Percentiles rank a stretch among this genome's conserved stretches.
Evolutionary conservation across 2,329 filamentous ascomycete genomes (phyloP).

Genomic region (Sporothrix humicola): DNA sequence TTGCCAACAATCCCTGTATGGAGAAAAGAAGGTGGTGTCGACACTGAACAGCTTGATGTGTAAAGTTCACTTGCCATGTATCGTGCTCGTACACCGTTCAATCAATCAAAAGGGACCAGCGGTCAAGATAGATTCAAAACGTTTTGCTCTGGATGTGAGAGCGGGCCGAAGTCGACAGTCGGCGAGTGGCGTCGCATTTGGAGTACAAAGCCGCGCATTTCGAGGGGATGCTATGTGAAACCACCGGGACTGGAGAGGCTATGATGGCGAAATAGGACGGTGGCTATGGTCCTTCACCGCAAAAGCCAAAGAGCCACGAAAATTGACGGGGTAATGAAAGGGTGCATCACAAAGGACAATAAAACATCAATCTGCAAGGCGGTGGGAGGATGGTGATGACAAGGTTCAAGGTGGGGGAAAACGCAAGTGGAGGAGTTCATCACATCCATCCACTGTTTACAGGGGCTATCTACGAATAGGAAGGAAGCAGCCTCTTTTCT

Average conservation of each 20-base stretch:
- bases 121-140: not conserved
- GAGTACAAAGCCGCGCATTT: not conserved
- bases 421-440: not conserved
- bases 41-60: not conserved
- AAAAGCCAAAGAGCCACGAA: not conserved
- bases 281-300: constrained; percentile 16
- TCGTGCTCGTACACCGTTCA: not conserved
- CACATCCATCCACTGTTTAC: constrained; percentile 1
- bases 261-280: not conserved
- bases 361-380: constrained; percentile 4
- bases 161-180: constrained; percentile 27
- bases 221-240: not conserved
- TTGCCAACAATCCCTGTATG: constrained; percentile 8
- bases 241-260: not conserved
- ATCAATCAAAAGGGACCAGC: not conserved
- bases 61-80: not conserved
- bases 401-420: not conserved
- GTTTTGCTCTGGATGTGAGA: not conserved
- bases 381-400: constrained; percentile 13
- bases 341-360: not conserved
- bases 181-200: constrained; percentile 28
- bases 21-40: not conserved
- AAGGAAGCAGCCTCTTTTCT: not conserved
- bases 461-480: not conserved
- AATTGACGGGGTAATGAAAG: not conserved